Evolutionary conservation across 768 basidiomycete species (phyloP).

Genomic region (Goffeauzyma gilvescens): DNA sequence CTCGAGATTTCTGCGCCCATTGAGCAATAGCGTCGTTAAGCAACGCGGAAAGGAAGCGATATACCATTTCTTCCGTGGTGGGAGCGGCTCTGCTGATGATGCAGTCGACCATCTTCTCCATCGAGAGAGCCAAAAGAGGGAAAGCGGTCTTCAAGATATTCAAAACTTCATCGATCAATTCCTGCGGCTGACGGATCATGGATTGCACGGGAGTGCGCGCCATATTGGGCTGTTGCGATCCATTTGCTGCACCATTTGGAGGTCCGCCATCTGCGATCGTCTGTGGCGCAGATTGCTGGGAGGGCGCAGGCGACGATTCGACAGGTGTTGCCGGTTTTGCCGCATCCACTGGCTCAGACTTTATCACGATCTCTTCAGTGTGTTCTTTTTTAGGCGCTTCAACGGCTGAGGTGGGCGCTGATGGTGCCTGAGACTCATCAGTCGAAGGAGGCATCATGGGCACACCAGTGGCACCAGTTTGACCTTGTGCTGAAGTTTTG

Average conservation of each 20-base stretch:
- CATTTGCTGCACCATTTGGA: neutral
- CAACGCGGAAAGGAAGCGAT: slow-evolving; percentile 70
- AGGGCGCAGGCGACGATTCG: neutral
- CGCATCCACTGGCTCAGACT: neutral
- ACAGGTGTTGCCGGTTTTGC: neutral
- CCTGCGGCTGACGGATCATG: slow-evolving; percentile 47
- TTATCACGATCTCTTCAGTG: too few relatives aligned
- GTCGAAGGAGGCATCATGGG: slow-evolving; percentile 4
- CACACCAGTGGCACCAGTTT: neutral
- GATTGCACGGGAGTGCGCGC: slow-evolving; percentile 1
- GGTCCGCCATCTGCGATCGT: slow-evolving; percentile 5
- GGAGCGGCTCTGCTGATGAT: slow-evolving; percentile 76
- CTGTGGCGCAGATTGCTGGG: slow-evolving; percentile 11
- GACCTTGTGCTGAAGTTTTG: neutral
- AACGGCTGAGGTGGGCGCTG: neutral
- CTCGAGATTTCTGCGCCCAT: slow-evolving; percentile 30
- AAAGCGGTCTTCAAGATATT: slow-evolving; percentile 88
- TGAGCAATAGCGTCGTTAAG: slow-evolving; percentile 56
- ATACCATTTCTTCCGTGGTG: slow-evolving; percentile 76
- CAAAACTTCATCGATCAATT: slow-evolving; percentile 80
- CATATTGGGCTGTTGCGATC: neutral
- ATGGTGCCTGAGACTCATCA: slow-evolving; percentile 2
- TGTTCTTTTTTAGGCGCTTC: neutral
- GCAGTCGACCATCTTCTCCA: slow-evolving; percentile 96
- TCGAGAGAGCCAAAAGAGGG: slow-evolving; percentile 76